Percentiles rank a stretch among this genome's conserved stretches.
Conservation (phyloP, 257 asterid species). For the Cynanchum wilfordii region DNA sequence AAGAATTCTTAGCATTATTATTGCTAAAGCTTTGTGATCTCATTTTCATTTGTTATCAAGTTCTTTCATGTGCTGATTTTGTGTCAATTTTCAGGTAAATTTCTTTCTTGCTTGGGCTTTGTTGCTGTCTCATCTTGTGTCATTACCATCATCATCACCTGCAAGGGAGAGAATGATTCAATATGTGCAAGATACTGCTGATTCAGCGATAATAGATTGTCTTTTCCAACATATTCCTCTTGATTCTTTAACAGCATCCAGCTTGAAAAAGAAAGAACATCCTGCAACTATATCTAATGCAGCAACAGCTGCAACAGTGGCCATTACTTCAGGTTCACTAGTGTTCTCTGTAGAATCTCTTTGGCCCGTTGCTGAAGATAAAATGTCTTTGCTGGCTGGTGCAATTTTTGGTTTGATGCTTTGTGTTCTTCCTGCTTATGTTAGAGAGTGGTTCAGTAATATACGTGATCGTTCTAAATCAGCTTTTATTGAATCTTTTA, state of each 20-base stretch:
- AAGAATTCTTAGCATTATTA: neutral
- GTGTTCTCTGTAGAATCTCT: constrained; percentile 58
- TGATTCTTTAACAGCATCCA: constrained; percentile 51
- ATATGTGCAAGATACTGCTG: constrained; percentile 68
- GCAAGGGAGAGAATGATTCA: constrained; percentile 76
- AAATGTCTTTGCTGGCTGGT: constrained; percentile 79
- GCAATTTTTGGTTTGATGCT: constrained; percentile 89
- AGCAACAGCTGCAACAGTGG: constrained; percentile 66
- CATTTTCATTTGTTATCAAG: neutral
- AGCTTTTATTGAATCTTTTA: constrained; percentile 79
- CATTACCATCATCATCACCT: constrained; percentile 79
- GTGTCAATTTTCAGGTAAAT: constrained; percentile 52
- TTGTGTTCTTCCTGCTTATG: constrained; percentile 92
- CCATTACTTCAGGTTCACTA: constrained; percentile 58
- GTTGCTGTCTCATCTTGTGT: constrained; percentile 63
- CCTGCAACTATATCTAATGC: constrained; percentile 62
- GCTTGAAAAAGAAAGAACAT: constrained; percentile 69
- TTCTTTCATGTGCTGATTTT: constrained; percentile 16
- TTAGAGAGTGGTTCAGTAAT: constrained; percentile 86
- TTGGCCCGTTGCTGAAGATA: constrained; percentile 77
- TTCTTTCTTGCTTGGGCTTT: constrained; percentile 82
- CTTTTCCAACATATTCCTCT: constrained; percentile 80
- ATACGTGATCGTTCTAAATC: constrained; percentile 84
- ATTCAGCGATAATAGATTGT: constrained; percentile 72
- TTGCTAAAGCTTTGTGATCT: neutral